These are phyloP conservation scores for Plasmodium gonderi DNA, from an alignment of 169 alveolate species.

Conservation along the genomic window DNA sequence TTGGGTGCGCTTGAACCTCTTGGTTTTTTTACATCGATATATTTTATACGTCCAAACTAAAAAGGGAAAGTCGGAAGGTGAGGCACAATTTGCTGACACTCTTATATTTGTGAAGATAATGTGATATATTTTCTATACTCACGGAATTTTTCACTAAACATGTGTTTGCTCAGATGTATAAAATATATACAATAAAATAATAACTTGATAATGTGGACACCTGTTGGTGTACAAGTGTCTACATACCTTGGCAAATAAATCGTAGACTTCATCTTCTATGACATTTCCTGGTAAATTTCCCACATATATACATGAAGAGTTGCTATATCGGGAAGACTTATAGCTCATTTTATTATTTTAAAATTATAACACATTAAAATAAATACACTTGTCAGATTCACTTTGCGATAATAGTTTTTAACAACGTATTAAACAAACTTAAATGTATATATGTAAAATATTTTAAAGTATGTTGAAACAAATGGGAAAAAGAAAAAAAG, in stretches of 20 bases:
- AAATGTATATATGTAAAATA: background rate
- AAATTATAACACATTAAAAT: constrained; percentile 47
- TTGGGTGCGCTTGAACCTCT: constrained; percentile 71
- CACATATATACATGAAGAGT: constrained; percentile 79
- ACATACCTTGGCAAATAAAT: constrained; percentile 78
- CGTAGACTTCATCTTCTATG: constrained; percentile 78
- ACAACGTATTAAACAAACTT: constrained; percentile 14
- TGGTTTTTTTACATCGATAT: constrained; percentile 82
- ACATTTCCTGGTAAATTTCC: constrained; percentile 83
- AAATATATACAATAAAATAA: constrained; percentile 3
- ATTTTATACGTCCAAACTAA: constrained; percentile 84
- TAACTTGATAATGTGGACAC: background rate
- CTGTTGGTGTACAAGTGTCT: background rate
- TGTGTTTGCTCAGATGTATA: background rate
- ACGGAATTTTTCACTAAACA: background rate
- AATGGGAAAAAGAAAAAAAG: background rate
- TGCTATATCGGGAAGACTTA: constrained; percentile 77
- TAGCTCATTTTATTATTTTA: constrained; percentile 76
- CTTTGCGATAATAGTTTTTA: constrained; percentile 13
- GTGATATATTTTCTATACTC: background rate
- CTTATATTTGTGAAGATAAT: background rate
- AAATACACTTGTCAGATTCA: constrained; percentile 14
- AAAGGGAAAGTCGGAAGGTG: constrained; percentile 8
- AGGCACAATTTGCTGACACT: background rate
- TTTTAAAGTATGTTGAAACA: background rate